phyloP scores from a whole-genome alignment of 805 yeast species.

The Saccharomycopsis fodiens region DNA sequence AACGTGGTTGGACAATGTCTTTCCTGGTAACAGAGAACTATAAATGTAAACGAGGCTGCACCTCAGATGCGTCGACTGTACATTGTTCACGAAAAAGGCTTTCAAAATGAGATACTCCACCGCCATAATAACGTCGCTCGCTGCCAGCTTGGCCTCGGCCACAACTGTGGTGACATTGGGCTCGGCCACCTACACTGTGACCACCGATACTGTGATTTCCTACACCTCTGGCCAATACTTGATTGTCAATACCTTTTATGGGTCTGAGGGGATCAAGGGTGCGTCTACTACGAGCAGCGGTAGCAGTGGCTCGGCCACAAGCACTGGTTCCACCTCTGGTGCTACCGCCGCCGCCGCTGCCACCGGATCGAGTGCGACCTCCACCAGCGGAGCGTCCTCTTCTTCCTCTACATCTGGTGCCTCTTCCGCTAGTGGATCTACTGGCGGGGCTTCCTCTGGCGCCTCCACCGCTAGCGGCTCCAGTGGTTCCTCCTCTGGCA shows the following conservation, averaged over 20 bases:
- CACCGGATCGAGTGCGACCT: constrained; percentile 13
- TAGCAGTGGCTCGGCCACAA: background rate
- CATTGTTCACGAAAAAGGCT: no score
- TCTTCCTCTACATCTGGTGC: constrained; percentile 19
- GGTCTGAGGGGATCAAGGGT: constrained; percentile 6
- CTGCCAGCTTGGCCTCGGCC: constrained; percentile 12
- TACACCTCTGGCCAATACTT: constrained; percentile 20
- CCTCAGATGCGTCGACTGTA: no score
- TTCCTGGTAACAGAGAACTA: no score
- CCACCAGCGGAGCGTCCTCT: constrained; percentile 20
- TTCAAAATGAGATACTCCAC: constrained; percentile 13
- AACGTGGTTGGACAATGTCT: no score
- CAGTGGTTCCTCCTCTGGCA: constrained; percentile 17
- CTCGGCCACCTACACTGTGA: constrained; percentile 3
- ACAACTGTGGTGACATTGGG: constrained; percentile 14
- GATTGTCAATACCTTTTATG: constrained; percentile 19
- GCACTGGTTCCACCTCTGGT: background rate
- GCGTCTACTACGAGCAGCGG: background rate
- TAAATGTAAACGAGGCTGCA: no score
- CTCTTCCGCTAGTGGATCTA: constrained; percentile 19
- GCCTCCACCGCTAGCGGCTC: constrained; percentile 8
- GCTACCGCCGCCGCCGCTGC: constrained; percentile 19
- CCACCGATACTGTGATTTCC: constrained; percentile 18
- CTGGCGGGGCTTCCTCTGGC: constrained; percentile 22
- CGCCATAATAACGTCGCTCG: constrained; percentile 1